Evolutionary conservation across 2,329 filamentous ascomycete species (phyloP).

Genomic region (Pseudocercospora macadamiae): DNA sequence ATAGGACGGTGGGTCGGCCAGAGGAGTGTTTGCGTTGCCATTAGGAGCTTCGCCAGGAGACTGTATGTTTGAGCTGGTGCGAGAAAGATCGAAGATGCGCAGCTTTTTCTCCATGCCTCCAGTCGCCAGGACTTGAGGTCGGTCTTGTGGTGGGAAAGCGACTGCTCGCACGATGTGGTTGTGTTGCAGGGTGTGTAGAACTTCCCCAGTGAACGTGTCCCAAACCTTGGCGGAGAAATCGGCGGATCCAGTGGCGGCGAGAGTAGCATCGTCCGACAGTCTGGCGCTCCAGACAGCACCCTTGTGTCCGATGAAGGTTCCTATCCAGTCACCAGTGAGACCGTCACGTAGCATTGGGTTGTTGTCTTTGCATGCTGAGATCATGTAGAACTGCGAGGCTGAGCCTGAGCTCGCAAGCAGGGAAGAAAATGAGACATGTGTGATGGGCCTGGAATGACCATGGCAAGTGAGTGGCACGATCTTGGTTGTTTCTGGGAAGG

Average conservation of each 20-base stretch:
- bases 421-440: conserved; percentile 86
- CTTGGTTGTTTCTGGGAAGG: conserved; percentile 45
- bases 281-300: conserved; percentile 96
- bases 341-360: conserved; percentile 98
- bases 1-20: conserved; percentile 59
- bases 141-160: conserved; percentile 72
- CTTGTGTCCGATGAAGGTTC: conserved; percentile 97
- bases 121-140: conserved; percentile 77
- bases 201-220: conserved; percentile 94
- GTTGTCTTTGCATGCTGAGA: conserved; percentile 82
- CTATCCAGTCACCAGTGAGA: conserved; percentile 95
- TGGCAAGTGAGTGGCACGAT: conserved; percentile 92
- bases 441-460: conserved; percentile 88
- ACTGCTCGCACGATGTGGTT: conserved; percentile 94
- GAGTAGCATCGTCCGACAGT: conserved; percentile 81
- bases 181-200: conserved; percentile 83
- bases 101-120: conserved; percentile 97
- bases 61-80: conserved; percentile 44
- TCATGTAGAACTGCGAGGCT: conserved; percentile 71
- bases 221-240: conserved; percentile 93
- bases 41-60: conserved; percentile 20
- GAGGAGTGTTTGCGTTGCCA: conserved; percentile 6
- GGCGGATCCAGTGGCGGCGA: conserved; percentile 90
- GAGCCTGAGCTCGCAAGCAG: conserved; percentile 54
- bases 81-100: conserved; percentile 84